Conservation (phyloP, 108 stramenopile species). For the Pseudonitzschia delicatissima region DNA sequence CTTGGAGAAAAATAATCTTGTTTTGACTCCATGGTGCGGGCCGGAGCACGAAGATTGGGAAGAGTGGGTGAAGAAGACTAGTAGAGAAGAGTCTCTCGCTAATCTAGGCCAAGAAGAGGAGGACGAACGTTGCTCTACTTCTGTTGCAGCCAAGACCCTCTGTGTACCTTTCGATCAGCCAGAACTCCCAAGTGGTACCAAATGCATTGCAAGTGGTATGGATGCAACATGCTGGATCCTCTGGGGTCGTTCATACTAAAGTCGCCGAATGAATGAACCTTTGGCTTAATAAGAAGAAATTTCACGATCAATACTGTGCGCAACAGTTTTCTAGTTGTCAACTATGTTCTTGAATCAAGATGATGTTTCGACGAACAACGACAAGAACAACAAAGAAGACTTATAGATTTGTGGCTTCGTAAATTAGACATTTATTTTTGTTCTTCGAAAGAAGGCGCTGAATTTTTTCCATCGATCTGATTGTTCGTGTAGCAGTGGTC, state of each 20-base stretch:
- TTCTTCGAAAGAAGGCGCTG: no score
- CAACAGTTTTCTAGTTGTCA: no score
- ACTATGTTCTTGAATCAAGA: no score
- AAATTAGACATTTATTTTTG: no score
- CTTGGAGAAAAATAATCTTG: slow-evolving; percentile 91
- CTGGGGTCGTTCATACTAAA: slow-evolving; percentile 98
- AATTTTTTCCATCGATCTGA: no score
- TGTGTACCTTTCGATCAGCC: slow-evolving; percentile 99
- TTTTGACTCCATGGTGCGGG: slow-evolving; percentile 97
- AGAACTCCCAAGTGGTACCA: slow-evolving; percentile 91
- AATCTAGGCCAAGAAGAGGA: slow-evolving; percentile 70
- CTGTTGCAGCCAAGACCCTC: slow-evolving; percentile 97
- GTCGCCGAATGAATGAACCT: no score
- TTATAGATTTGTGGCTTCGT: no score
- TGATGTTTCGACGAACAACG: no score
- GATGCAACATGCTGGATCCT: slow-evolving; percentile 97
- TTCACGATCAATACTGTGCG: no score
- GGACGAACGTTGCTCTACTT: slow-evolving; percentile 89
- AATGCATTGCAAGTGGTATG: slow-evolving; percentile 96
- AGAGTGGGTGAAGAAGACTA: slow-evolving; percentile 98
- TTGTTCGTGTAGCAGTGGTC: no score
- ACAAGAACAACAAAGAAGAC: no score
- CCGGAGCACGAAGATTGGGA: slow-evolving; percentile 92
- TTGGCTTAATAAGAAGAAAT: no score
- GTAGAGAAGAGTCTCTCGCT: slow-evolving; percentile 84